phyloP scores from a whole-genome alignment of 169 alveolate species.

The Plasmodium gonderi region DNA sequence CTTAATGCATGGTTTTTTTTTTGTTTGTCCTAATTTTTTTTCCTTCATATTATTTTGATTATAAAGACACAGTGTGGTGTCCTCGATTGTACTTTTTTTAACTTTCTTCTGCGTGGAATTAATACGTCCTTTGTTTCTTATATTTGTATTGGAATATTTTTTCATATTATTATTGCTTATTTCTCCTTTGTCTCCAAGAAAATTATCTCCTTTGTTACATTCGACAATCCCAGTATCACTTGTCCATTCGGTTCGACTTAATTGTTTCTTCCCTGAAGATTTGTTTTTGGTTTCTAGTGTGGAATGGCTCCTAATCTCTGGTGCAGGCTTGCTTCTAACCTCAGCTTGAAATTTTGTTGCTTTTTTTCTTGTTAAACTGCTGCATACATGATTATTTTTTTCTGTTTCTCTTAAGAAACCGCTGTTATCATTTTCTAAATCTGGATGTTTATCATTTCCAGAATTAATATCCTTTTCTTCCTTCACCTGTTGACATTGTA shows the following conservation, averaged over 20 bases:
- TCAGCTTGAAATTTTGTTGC: background rate
- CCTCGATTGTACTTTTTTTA: background rate
- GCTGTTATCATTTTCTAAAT: background rate
- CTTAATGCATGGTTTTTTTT: background rate
- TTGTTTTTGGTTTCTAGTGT: too few species aligned
- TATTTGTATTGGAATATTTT: too few species aligned
- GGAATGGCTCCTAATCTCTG: too few species aligned
- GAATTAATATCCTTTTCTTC: too few species aligned
- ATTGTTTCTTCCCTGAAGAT: too few species aligned
- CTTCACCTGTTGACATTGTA: background rate
- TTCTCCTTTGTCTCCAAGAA: background rate
- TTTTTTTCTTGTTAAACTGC: constrained; percentile 10
- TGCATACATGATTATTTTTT: background rate
- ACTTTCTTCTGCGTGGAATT: background rate
- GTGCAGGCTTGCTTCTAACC: background rate
- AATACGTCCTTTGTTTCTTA: too few species aligned
- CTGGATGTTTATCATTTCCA: too few species aligned
- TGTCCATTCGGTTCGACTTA: too few species aligned
- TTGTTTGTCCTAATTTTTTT: background rate
- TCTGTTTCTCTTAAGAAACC: background rate
- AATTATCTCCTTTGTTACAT: too few species aligned
- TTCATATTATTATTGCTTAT: too few species aligned
- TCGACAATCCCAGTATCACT: too few species aligned
- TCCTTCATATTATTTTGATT: background rate
- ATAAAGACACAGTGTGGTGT: background rate